A percentile compares a stretch with the other conserved stretches of the same genome.
Evolutionary conservation across 2,329 filamentous ascomycete genomes (phyloP).

Genomic region (Colletotrichum cereale): DNA sequence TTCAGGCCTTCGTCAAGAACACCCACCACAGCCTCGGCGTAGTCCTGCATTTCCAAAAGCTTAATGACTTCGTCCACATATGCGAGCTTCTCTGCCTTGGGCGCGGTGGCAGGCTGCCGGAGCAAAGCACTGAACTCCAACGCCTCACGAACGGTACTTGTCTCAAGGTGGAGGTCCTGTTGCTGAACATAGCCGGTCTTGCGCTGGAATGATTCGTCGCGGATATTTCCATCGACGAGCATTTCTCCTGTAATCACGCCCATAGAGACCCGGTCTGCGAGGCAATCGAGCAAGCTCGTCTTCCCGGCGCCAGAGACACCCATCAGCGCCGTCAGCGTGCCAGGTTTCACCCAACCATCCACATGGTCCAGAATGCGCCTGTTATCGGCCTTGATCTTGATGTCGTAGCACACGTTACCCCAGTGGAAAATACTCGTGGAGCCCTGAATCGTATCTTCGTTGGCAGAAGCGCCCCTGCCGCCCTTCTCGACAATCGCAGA

Average conservation of each 20-base stretch:
- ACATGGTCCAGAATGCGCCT: conserved; percentile 75
- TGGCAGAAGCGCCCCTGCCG: conserved; percentile 19
- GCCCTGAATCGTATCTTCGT: conserved; percentile 42
- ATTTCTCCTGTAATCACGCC: conserved; percentile 76
- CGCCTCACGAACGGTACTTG: conserved; percentile 69
- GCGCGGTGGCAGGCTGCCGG: conserved; percentile 71
- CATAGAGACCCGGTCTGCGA: conserved; percentile 76
- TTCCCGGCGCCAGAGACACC: conserved; percentile 41
- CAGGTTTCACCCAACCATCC: conserved; percentile 79
- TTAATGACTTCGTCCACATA: conserved; percentile 49
- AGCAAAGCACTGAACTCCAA: conserved; percentile 76
- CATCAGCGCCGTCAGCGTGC: conserved; percentile 76
- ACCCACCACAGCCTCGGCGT: conserved; percentile 78
- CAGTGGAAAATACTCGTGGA: conserved; percentile 77
- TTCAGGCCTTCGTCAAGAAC: conserved; percentile 70
- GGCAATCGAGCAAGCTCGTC: conserved; percentile 71
- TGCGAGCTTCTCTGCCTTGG: conserved; percentile 48
- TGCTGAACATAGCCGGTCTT: conserved; percentile 79
- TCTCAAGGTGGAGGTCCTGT: conserved; percentile 59
- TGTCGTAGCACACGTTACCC: conserved; percentile 77
- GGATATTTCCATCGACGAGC: conserved; percentile 74
- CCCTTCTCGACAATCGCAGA: conserved; percentile 37
- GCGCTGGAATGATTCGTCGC: conserved; percentile 75
- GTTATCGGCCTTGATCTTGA: conserved; percentile 72
- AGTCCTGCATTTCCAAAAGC: conserved; percentile 65